A percentile compares a stretch with the other conserved stretches of the same genome.
These are phyloP conservation scores for Podospora didyma DNA, from an alignment of 495 filamentous ascomycete genomes.

Conservation along the genomic window DNA sequence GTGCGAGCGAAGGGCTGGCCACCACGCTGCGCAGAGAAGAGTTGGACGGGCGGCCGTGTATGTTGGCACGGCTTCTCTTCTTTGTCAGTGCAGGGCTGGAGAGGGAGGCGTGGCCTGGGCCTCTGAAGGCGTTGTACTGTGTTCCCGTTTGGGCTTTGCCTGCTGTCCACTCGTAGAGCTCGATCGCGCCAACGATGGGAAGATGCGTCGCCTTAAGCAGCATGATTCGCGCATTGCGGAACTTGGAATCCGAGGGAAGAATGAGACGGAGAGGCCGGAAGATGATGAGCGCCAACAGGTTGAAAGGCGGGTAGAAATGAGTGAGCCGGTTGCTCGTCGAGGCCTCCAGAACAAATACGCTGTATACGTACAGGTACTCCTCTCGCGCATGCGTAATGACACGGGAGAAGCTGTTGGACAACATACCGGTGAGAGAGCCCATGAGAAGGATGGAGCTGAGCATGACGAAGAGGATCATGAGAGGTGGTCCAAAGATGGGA, in stretches of 20 bases:
- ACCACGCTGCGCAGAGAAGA: slow-evolving; percentile 14
- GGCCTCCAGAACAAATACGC: slow-evolving; percentile 73
- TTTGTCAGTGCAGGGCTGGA: slow-evolving; percentile 10
- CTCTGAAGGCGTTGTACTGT: slow-evolving; percentile 27
- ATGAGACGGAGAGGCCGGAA: slow-evolving; percentile 81
- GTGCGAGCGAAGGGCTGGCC: background rate
- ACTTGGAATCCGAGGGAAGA: slow-evolving; percentile 59
- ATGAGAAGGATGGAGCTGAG: slow-evolving; percentile 89
- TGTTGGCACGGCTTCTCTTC: slow-evolving; percentile 2
- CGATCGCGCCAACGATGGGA: slow-evolving; percentile 50
- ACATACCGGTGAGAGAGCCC: slow-evolving; percentile 84
- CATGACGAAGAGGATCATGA: slow-evolving; percentile 79
- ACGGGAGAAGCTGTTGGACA: slow-evolving; percentile 84
- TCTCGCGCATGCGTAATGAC: slow-evolving; percentile 68
- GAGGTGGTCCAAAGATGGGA: slow-evolving; percentile 55
- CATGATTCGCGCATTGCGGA: slow-evolving; percentile 71
- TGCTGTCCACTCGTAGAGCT: slow-evolving; percentile 43
- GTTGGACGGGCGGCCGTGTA: slow-evolving; percentile 2
- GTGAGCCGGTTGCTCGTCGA: slow-evolving; percentile 75
- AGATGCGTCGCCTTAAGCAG: slow-evolving; percentile 63
- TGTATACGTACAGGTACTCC: slow-evolving; percentile 81
- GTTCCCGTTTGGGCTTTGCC: slow-evolving; percentile 32
- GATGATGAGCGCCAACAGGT: slow-evolving; percentile 76
- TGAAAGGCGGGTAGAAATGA: slow-evolving; percentile 73
- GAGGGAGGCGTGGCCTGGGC: slow-evolving; percentile 11